Conservation (phyloP, 2,329 filamentous ascomycete species). For the Fonsecaea pugnacius region DNA sequence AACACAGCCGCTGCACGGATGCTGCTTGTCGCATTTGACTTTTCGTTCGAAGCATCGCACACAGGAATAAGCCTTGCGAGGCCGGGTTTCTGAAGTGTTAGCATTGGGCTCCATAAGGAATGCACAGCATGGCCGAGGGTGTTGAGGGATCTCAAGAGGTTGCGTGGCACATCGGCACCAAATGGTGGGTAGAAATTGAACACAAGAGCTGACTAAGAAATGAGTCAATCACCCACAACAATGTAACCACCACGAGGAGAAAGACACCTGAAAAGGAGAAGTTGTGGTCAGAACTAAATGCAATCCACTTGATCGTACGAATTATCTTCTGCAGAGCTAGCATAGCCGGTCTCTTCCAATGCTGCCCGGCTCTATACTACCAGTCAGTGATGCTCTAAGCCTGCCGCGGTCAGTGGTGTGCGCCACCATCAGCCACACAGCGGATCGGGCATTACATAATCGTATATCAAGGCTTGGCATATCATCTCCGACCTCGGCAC, state of each 20-base stretch:
- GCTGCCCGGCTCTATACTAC: no score
- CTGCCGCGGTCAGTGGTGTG: no score
- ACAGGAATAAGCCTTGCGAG: slow-evolving; percentile 26
- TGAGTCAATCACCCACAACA: neutral
- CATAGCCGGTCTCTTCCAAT: no score
- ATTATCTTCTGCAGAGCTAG: no score
- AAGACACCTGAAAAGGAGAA: neutral
- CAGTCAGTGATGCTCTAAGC: no score
- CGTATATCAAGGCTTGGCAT: neutral
- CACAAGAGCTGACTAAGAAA: neutral
- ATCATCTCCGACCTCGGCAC: neutral
- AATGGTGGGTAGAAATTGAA: neutral
- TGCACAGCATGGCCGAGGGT: neutral
- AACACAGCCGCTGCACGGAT: slow-evolving; percentile 72
- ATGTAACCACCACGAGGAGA: no score
- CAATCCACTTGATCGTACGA: no score
- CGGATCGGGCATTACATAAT: neutral
- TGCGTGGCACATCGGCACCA: neutral
- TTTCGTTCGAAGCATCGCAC: slow-evolving; percentile 59
- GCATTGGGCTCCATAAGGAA: slow-evolving; percentile 9
- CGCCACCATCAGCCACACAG: no score
- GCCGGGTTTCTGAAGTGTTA: neutral
- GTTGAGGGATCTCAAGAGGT: neutral
- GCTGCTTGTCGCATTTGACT: slow-evolving; percentile 73
- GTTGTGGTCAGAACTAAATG: neutral